Conservation (phyloP, 352 stramenopile genomes). For the Globisporangium viniferum region DNA sequence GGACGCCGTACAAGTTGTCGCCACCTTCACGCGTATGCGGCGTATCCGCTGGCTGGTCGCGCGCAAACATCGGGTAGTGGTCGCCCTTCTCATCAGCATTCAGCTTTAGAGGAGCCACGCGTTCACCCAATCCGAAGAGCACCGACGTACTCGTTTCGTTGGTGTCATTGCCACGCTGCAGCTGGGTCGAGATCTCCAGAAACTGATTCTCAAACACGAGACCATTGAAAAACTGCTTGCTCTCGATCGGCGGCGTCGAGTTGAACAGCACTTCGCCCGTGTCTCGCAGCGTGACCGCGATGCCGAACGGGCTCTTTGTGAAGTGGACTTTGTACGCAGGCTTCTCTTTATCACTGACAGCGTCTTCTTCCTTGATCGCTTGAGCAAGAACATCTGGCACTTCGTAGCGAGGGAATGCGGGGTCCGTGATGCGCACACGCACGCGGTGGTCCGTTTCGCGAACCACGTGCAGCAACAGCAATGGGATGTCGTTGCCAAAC, state of each 20-base stretch:
- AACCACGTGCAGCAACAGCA: constrained; percentile 63
- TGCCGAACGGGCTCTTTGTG: constrained; percentile 63
- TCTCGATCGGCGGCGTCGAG: constrained; percentile 61
- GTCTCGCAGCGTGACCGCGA: constrained; percentile 55
- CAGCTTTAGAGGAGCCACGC: constrained; percentile 39
- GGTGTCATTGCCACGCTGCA: constrained; percentile 22
- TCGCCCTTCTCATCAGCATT: constrained; percentile 42
- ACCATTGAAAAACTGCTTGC: constrained; percentile 42
- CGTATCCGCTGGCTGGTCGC: constrained; percentile 18
- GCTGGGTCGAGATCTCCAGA: constrained; percentile 77
- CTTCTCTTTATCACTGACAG: background rate
- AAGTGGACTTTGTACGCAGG: constrained; percentile 54
- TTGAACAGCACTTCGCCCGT: constrained; percentile 80
- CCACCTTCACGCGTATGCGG: constrained; percentile 35
- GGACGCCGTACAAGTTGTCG: constrained; percentile 77
- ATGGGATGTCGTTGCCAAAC: constrained; percentile 74
- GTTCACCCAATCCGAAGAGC: constrained; percentile 79
- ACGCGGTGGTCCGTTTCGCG: constrained; percentile 44
- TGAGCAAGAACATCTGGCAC: constrained; percentile 35
- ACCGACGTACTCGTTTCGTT: constrained; percentile 21
- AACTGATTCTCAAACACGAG: constrained; percentile 87
- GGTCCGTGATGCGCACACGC: constrained; percentile 81
- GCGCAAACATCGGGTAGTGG: constrained; percentile 72
- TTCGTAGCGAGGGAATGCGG: constrained; percentile 69
- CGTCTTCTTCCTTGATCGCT: background rate